Evolutionary conservation across 2,329 filamentous ascomycete genomes (phyloP), one percentile per base, ranked within the genome.

Genomic region (Akanthomyces lecanii): DNA sequence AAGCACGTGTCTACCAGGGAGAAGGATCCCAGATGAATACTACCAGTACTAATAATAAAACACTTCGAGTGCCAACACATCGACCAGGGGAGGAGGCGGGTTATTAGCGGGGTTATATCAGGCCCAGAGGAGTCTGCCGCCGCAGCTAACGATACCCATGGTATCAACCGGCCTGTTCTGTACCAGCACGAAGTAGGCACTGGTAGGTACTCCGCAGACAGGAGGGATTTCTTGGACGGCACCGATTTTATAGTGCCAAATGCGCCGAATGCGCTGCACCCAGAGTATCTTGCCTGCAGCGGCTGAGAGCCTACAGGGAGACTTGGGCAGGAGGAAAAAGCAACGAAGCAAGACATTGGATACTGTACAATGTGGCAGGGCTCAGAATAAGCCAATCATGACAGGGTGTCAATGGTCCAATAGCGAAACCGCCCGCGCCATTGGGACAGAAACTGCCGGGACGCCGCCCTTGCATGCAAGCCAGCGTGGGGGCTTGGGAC

Each of bases 371-470:
- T 47, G 42, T 23, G 42, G 53, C 23, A 51, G 36, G 48, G 25
- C 30, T 44, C 18, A 33, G 5, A 38, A n/a, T n/a, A 16, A 33
- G 21, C 57, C 47, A 60, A 52, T 60, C 47, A 38, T 23, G 23
- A 36, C 2, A 21, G 3, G 36, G 21, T 23, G 38, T 7, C 21
- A 16, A 52, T 16, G 50, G 48, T 45, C 58, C 58, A 61, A 61
- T 61, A 25, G 58, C 38, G n/a, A 45, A 53, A 61, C 21, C 25
- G 50, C 40, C 58, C 58, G 52, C 48, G 40, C 58, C 40, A 61
- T 53, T 61, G 58, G 58, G 58, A 61, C 48, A 61, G 33, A 53
- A 53, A 61, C 38, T 61, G 48, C 58, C 58, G 58, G 58, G 47
- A 28, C 23, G 54, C 25, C 36, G 57, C 57, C 57, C 57, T 60